Percentiles rank a stretch among this genome's conserved stretches.
These are phyloP conservation scores for Carex parvula DNA, from an alignment of 176 grass and related monocot genomes.

Conservation along the genomic window DNA sequence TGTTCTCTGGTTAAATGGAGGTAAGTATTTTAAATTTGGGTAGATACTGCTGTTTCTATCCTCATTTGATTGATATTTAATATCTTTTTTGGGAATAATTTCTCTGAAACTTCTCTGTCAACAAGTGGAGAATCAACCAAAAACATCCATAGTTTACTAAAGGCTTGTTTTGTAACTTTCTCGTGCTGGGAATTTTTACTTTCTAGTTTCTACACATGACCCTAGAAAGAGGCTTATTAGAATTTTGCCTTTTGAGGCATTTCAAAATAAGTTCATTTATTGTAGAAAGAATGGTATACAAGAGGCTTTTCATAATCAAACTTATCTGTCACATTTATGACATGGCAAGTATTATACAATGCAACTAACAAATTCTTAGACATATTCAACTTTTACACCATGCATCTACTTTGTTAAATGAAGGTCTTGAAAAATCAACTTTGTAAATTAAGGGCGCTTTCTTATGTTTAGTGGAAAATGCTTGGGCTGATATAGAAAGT, in stretches of 20 bases:
- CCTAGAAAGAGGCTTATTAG: background rate
- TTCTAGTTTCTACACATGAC: background rate
- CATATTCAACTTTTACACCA: too few relatives aligned
- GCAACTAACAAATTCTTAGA: background rate
- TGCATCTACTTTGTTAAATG: background rate
- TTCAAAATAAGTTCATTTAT: background rate
- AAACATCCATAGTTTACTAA: background rate
- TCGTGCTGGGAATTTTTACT: background rate
- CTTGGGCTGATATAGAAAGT: background rate
- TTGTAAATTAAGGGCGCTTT: background rate
- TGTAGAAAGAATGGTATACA: background rate
- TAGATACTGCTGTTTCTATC: background rate
- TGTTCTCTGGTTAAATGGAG: slow-evolving; percentile 98
- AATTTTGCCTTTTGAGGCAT: slow-evolving; percentile 4
- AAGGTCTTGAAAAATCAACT: background rate
- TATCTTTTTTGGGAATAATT: background rate
- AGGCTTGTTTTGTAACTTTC: slow-evolving; percentile 17
- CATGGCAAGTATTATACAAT: background rate
- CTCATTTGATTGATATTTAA: background rate
- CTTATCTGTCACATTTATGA: background rate
- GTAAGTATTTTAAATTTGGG: slow-evolving; percentile 32
- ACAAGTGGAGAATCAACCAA: background rate
- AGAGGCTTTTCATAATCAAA: background rate
- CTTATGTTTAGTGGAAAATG: background rate
- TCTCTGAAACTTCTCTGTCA: background rate